Percentiles rank a stretch among this genome's conserved stretches.
Evolutionary conservation across 768 basidiomycete genomes (phyloP).

Genomic region (Termitomyces eurrhizus): DNA sequence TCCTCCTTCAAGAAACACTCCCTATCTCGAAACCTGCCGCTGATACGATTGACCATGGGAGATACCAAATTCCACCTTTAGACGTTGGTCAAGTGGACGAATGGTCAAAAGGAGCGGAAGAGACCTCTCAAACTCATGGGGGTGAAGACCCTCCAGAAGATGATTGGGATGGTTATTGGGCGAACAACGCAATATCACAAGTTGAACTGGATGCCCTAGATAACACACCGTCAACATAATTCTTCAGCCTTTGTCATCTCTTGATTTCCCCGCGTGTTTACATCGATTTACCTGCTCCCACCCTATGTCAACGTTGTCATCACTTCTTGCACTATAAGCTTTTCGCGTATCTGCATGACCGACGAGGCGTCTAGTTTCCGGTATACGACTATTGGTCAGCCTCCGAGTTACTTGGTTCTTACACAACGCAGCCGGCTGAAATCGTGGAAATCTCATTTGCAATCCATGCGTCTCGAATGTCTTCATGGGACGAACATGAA

Average conservation of each 20-base stretch:
- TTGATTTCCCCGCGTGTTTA: background rate
- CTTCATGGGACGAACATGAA: background rate
- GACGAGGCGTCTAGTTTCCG: background rate
- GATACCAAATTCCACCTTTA: constrained; percentile 10
- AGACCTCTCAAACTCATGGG: constrained; percentile 20
- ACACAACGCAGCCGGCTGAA: too few species aligned
- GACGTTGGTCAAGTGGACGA: constrained; percentile 14
- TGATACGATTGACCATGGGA: background rate
- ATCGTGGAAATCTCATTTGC: background rate
- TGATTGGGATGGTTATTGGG: constrained; percentile 49
- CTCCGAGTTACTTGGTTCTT: background rate
- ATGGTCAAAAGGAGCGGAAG: constrained; percentile 14
- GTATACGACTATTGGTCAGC: background rate
- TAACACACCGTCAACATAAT: background rate
- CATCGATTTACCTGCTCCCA: too few species aligned
- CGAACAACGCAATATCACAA: constrained; percentile 32
- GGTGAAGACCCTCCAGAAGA: constrained; percentile 30
- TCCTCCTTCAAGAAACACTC: background rate
- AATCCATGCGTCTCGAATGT: background rate
- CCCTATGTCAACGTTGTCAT: too few species aligned
- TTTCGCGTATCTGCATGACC: background rate
- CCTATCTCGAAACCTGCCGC: background rate
- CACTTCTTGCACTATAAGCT: background rate
- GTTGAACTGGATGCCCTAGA: constrained; percentile 12
- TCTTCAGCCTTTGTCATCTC: background rate